Evolutionary conservation across 768 basidiomycete genomes (phyloP), one percentile per base, ranked within the genome.

Genomic region (Chalciporus chontae): DNA sequence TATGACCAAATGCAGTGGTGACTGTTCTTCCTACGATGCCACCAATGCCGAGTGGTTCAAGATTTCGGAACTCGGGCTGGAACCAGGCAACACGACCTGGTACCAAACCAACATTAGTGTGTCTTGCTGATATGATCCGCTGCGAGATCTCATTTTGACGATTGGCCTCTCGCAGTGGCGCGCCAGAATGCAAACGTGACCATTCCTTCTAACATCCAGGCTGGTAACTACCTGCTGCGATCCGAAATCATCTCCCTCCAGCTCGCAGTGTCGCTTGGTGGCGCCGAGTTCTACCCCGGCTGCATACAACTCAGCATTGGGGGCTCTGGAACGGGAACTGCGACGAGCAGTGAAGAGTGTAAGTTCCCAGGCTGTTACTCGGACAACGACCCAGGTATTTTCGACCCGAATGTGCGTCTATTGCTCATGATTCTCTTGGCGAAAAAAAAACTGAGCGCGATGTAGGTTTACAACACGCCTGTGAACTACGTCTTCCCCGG

Each of bases 181-280:
- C 76, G 78, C 4, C 59, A 47, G 15, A 58, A 71, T 1, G 75
- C 72, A 1, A 70, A 58, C 11, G 69, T 77, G 5, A 72, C 68
- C 2, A 64, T 84, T 44, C 83, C 83, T 9, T 48, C 59, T 14
- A 76, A 71, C 47, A 68, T 92, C 44, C 74, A 78, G 0, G 64
- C 85, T 1, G 89, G 89, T 2, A 73, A 83, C 58, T 92, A 90
- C 63, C 72, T 91, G 41, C 65, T 90, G 57, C 85, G 89, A 6
- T 80, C 88, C 65, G 89, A 91, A 50, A 78, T 91, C 62, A 83
- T 91, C 63, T 80, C 85, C 8, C 79, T 91, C 14, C 89, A 91
- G 55, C 73, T 80, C 31, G 88, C 74, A n/a, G 68, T 66, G 26
- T 54, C 63, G 2, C 6, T 51, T 5, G 81, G 82, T 5, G 85